These are phyloP conservation scores for Gymnopilus junonius DNA, from an alignment of 768 basidiomycete species.

Conservation along the genomic window DNA sequence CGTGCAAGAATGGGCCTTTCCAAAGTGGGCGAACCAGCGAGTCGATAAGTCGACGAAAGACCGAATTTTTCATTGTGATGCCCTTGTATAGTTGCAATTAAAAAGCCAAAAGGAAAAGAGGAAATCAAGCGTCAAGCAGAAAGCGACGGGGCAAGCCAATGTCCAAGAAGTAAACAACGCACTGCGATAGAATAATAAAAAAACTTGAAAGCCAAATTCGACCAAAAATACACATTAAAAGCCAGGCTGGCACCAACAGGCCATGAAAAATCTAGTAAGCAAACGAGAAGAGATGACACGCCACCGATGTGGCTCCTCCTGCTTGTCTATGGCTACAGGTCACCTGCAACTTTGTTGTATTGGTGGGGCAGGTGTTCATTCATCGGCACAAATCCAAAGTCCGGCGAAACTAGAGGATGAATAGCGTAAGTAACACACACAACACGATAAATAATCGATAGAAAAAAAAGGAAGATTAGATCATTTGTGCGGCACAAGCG, in stretches of 20 bases:
- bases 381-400: conserved; percentile 85
- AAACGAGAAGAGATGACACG: neutral
- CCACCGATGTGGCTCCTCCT: neutral
- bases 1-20: conserved; percentile 32
- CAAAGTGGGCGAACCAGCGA: conserved; percentile 29
- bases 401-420: conserved; percentile 67
- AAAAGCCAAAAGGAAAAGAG: neutral
- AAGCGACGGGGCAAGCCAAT: conserved; percentile 1
- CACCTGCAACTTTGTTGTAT: conserved; percentile 61
- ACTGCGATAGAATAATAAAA: conserved; percentile 2
- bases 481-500: conserved; percentile 1
- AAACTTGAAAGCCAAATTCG: conserved; percentile 8
- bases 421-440: conserved; percentile 5
- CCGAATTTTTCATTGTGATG: neutral
- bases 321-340: conserved; percentile 39
- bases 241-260: neutral
- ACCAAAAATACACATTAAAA: conserved; percentile 12
- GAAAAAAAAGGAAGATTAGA: neutral
- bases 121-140: neutral
- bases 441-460: conserved; percentile 8
- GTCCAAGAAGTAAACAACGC: conserved; percentile 7
- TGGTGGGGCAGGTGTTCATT: conserved; percentile 74
- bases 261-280: neutral
- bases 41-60: neutral
- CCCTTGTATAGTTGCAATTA: neutral